phyloP scores from a whole-genome alignment of 208 protist species.

The Leishmania turanica region DNA sequence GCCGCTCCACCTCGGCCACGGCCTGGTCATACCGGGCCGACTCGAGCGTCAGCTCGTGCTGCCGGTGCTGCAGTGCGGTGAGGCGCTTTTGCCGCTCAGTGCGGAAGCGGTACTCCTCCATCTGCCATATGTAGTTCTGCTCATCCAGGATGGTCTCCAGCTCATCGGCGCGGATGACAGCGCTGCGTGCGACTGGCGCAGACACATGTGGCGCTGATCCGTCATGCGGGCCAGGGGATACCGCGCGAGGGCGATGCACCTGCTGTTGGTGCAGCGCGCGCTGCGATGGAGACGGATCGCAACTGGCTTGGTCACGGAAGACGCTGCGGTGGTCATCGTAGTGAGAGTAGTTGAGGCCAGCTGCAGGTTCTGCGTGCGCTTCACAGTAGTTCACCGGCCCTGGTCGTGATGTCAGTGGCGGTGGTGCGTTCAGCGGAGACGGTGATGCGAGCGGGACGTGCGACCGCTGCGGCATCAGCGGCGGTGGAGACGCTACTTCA shows the following conservation, averaged over 20 bases:
- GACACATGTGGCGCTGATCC: background rate
- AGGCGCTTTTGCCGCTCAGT: slow-evolving; percentile 51
- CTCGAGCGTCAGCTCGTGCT: slow-evolving; percentile 41
- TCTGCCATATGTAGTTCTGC: slow-evolving; percentile 60
- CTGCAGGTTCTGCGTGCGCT: background rate
- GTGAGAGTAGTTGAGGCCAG: slow-evolving; percentile 13
- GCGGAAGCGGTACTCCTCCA: slow-evolving; percentile 69
- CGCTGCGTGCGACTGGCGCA: background rate
- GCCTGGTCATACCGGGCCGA: slow-evolving; percentile 31
- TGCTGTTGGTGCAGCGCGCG: background rate
- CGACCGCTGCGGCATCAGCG: background rate
- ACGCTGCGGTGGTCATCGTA: background rate
- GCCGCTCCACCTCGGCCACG: slow-evolving; percentile 24
- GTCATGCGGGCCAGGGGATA: background rate
- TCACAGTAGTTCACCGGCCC: background rate
- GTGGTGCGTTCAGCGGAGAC: background rate
- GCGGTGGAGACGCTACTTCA: slow-evolving; percentile 13
- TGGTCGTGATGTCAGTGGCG: background rate
- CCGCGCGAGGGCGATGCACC: background rate
- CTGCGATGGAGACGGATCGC: background rate
- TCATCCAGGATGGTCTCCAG: slow-evolving; percentile 42
- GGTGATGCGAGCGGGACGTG: background rate
- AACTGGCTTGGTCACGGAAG: background rate
- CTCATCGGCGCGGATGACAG: slow-evolving; percentile 33
- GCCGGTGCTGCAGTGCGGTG: slow-evolving; percentile 28